Evolutionary conservation across 1,284 basidiomycete species (phyloP).

Genomic region (Xerocomus alliaceus): DNA sequence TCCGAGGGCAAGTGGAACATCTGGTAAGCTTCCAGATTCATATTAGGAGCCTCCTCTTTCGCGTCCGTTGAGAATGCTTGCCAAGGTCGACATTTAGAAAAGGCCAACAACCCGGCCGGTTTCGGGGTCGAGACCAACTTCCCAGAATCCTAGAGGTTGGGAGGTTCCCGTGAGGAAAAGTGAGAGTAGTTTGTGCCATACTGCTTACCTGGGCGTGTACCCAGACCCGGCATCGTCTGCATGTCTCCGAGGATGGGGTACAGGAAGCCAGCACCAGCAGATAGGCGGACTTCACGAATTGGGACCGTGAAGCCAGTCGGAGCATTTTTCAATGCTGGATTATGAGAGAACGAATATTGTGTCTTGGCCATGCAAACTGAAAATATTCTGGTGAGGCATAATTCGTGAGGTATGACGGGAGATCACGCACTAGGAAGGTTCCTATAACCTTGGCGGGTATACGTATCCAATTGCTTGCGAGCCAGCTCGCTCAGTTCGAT

Average conservation of each 20-base stretch:
- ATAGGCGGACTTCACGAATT: conserved; percentile 87
- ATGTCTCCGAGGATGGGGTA: conserved; percentile 95
- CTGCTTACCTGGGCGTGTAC: conserved; percentile 82
- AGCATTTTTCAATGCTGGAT: conserved; percentile 90
- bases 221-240: conserved; percentile 98
- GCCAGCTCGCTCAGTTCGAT: conserved; percentile 86
- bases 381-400: conserved; percentile 1
- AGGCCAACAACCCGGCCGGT: conserved; percentile 76
- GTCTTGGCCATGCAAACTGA: conserved; percentile 98
- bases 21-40: conserved; percentile 23
- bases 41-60: neutral
- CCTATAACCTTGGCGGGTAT: conserved; percentile 89
- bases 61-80: conserved; percentile 42
- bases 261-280: conserved; percentile 94
- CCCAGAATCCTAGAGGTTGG: conserved; percentile 72
- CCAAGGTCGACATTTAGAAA: conserved; percentile 55
- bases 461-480: conserved; percentile 86
- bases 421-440: conserved; percentile 75
- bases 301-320: conserved; percentile 93
- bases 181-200: neutral
- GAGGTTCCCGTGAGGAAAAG: conserved; percentile 22
- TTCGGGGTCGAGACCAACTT: conserved; percentile 80
- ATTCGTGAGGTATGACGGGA: conserved; percentile 1
- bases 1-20: conserved; percentile 12
- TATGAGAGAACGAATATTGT: conserved; percentile 94